These are phyloP conservation scores for Penicillium sp. DNA, from an alignment of 2,329 filamentous ascomycete species.

Conservation along the genomic window DNA sequence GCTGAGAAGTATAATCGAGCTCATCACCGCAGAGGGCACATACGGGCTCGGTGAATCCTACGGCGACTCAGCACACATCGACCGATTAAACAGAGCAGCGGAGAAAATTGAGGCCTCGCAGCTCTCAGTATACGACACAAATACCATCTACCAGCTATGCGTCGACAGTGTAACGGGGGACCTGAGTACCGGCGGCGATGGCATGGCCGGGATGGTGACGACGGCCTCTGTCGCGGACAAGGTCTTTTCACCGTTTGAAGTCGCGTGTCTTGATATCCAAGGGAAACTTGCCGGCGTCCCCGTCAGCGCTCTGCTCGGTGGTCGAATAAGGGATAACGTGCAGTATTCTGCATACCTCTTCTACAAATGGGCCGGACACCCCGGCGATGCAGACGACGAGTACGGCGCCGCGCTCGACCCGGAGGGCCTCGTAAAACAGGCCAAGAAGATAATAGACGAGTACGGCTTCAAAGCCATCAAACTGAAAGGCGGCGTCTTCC, in stretches of 20 bases:
- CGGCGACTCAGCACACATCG: conserved; percentile 45
- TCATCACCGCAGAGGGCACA: conserved; percentile 36
- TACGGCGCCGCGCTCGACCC: conserved; percentile 48
- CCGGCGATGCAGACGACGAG: conserved; percentile 46
- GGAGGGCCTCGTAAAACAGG: conserved; percentile 20
- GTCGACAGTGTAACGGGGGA: conserved; percentile 25
- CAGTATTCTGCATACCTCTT: conserved; percentile 53
- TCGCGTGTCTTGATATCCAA: conserved; percentile 51
- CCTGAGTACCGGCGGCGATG: conserved; percentile 31
- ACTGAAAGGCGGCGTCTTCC: conserved; percentile 50
- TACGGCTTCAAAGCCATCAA: conserved; percentile 53
- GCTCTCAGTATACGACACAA: conserved; percentile 21
- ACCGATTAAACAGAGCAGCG: conserved; percentile 39
- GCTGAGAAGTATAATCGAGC: conserved; percentile 49
- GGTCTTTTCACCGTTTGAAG: conserved; percentile 50
- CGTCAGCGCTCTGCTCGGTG: conserved; percentile 48
- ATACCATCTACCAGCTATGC: conserved; percentile 32
- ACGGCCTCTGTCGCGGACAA: conserved; percentile 49
- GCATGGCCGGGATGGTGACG: conserved; percentile 47
- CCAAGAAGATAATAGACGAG: conserved; percentile 32
- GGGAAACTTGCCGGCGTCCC: conserved; percentile 48
- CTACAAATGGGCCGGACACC: conserved; percentile 51
- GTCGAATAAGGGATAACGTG: conserved; percentile 45
- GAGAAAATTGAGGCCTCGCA: background rate
- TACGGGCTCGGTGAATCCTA: conserved; percentile 51